phyloP scores from a whole-genome alignment of 225 moss, liverwort and hornwort genomes.

The Sphagnum tenellum region DNA sequence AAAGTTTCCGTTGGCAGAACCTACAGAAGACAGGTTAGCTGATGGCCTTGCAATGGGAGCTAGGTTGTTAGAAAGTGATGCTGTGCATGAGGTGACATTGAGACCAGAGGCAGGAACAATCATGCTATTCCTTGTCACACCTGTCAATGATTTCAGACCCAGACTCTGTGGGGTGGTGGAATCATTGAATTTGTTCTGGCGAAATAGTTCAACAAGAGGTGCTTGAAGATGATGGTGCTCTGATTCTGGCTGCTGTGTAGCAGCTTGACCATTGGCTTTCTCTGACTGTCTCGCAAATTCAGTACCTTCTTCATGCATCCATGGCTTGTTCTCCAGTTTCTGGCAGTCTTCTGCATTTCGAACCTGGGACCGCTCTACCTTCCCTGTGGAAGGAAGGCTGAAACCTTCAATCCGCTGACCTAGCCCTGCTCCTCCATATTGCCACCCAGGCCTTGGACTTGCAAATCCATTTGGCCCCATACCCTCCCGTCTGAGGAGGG shows the following conservation, averaged over 20 bases:
- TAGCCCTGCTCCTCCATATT: constrained; percentile 29
- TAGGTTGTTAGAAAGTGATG: constrained; percentile 48
- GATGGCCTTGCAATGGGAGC: constrained; percentile 60
- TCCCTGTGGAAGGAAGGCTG: constrained; percentile 38
- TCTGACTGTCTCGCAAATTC: constrained; percentile 45
- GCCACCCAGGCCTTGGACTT: constrained; percentile 75
- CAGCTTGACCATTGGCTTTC: constrained; percentile 44
- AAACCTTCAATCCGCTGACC: constrained; percentile 80
- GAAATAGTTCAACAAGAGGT: constrained; percentile 56
- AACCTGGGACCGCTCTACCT: constrained; percentile 35
- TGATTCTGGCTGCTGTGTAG: constrained; percentile 31
- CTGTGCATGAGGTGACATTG: constrained; percentile 20
- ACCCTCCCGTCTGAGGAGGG: constrained; percentile 75
- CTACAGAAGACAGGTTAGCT: constrained; percentile 30
- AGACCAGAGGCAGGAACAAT: constrained; percentile 15
- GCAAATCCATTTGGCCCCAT: constrained; percentile 87
- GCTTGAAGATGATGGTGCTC: constrained; percentile 32
- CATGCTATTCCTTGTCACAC: constrained; percentile 38
- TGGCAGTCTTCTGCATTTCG: constrained; percentile 46
- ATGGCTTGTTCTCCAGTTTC: constrained; percentile 54
- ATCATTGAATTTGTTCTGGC: constrained; percentile 82
- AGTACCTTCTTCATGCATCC: constrained; percentile 52
- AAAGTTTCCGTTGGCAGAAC: constrained; percentile 39
- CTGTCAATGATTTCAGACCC: constrained; percentile 39
- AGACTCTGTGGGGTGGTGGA: constrained; percentile 42